Conservation (phyloP, 2,329 filamentous ascomycete species). For the Hirsutella rhossiliensis region DNA sequence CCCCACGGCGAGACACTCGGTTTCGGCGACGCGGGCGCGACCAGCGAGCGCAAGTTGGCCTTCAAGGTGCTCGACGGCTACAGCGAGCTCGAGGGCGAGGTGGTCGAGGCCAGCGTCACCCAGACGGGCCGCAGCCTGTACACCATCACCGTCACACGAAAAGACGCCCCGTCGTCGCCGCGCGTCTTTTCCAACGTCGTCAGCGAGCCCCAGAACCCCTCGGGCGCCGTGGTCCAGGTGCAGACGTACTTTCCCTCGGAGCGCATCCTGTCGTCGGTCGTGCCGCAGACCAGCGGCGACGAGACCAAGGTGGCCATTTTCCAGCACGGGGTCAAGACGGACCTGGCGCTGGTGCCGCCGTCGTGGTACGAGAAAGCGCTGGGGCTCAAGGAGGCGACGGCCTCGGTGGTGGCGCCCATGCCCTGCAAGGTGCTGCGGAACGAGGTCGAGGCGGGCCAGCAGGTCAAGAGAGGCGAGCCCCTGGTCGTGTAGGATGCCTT, state of each 20-base stretch:
- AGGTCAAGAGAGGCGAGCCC: constrained; percentile 73
- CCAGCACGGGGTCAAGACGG: constrained; percentile 50
- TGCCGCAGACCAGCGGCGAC: constrained; percentile 42
- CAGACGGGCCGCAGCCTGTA: constrained; percentile 36
- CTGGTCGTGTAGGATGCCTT: constrained; percentile 58
- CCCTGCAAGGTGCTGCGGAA: constrained; percentile 92
- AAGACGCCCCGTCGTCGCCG: constrained; percentile 21
- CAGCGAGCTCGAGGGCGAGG: constrained; percentile 50
- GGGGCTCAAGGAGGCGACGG: constrained; percentile 66
- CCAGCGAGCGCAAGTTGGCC: constrained; percentile 32
- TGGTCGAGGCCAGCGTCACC: constrained; percentile 39
- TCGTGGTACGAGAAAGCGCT: constrained; percentile 81
- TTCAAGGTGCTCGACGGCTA: constrained; percentile 49
- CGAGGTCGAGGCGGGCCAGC: constrained; percentile 71
- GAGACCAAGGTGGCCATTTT: constrained; percentile 64
- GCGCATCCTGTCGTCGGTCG: constrained; percentile 66
- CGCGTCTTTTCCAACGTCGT: constrained; percentile 33
- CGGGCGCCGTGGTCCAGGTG: constrained; percentile 17
- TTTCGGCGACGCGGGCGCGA: constrained; percentile 33
- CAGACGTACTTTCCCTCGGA: constrained; percentile 65
- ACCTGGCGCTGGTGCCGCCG: constrained; percentile 47
- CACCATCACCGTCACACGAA: constrained; percentile 31
- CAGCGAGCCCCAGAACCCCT: constrained; percentile 19
- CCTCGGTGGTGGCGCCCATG: constrained; percentile 88
- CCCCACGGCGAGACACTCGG: constrained; percentile 42